Evolutionary conservation across 768 basidiomycete genomes (phyloP), one percentile per base, ranked within the genome.

Genomic region (Rhodosporidiobolus sp.): DNA sequence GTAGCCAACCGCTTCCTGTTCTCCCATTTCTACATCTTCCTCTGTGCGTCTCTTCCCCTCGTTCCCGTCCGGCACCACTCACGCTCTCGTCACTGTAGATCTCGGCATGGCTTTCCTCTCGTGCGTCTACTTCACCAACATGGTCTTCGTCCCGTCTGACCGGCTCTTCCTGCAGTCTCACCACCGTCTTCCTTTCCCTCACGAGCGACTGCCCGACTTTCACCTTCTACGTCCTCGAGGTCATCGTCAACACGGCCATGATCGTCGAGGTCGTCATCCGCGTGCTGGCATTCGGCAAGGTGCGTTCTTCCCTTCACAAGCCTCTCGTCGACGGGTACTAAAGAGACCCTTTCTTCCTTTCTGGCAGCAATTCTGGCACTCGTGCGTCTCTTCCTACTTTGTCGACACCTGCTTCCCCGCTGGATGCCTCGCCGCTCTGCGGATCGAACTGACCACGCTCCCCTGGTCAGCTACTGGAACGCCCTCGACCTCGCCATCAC

Each of bases 221-320:
- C n/a, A 83, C 90, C 8, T 96, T 96, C 82, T 96, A 92, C 81
- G 82, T 94, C 38, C 85, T 96, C 77, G 93, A 96, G 82, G 81
- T 95, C 56, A 87, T 95, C 80, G 87, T 95, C 81, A 94, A 95
- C 79, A 54, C 74, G 0, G 85, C 91, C 17, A 95, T 97, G 94
- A 97, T 98, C 70, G 80, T 90, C 34, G 96, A 99, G 83, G 96
- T 99, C 26, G 85, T 85, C 2, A 90, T 95, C 70, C 88, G 96
- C 52, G 89, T 97, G 80, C 84, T 97, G 69, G 96, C 96, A 3
- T 90, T 96, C 78, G 95, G 95, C 72, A 86, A 87, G 81, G 95
- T 98, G 78, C 78, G 91, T 84, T 43, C 46, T 17, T 26, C 63
- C 10, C 24, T 2, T 3, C 6, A 34, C 4, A n/a, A n/a, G n/a